Base-by-base conservation (phyloP, 2,329 filamentous ascomycete genomes). In the Magnaporthales sp. region DNA sequence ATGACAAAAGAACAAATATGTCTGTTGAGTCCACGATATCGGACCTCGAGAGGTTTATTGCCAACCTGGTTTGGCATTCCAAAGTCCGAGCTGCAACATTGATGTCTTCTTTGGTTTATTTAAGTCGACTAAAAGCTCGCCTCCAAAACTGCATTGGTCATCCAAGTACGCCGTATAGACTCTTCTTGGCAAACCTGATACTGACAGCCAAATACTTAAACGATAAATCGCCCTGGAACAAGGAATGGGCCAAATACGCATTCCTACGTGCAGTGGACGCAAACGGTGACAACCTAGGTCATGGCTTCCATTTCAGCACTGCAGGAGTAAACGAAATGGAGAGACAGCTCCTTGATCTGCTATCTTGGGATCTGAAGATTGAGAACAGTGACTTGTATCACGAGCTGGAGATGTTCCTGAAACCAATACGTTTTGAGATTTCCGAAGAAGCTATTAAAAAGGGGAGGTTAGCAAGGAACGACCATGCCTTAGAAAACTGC, bases 251-350 rank as follows among this genome's bases (percentile, higher is more conserved):
- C 70, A 90, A 89, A 74, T 99, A 98, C 83, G 96, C 91, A 68
- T 24, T 32, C n/a, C 89, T 97, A 72, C 90, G 83, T 77, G 87
- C 88, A 11, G 9, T 31, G 30, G 9, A 31, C 30, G 80, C 83
- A 9, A 31, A 31, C 30, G 30, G 30, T 31, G 30, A 31, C 9
- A 31, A 31, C 9, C 9, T 31, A 31, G 75, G 73, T 69, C 84
- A 81, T 75, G 86, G 83, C 29, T 99, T 98, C 74, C 91, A 93
- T 73, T 98, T 99, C 84, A 94, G 89, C 73, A 85, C 93, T 71
- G 95, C 92, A 46, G 95, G 99, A 80, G 95, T 99, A 73, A 99
- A 99, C 82, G 85, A 98, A 69, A 99, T 99, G 95, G 95, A 99
- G 85, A 96, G 96, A 85, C 95, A 99, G 80, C 86, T 99, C 30